Base-by-base conservation (phyloP, 768 basidiomycete species). In the Boletus pseudo-olivaceus region DNA sequence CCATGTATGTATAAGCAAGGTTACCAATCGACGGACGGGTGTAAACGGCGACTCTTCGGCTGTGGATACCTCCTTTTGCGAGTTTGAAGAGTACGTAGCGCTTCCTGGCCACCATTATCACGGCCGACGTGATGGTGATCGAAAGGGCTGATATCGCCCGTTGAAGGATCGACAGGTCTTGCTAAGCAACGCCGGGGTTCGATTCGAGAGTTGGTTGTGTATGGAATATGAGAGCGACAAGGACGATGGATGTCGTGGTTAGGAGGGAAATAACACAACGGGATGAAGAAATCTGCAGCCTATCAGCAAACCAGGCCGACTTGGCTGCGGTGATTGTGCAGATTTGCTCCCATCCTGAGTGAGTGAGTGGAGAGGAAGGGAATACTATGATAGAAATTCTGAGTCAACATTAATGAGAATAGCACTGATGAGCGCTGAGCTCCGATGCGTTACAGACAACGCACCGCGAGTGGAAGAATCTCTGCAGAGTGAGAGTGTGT, bases 21-120 rank as follows among this genome's bases (percentile, higher is more conserved):
- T 34, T 51, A 4, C 45, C 38, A 7, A 57, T 32, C 6, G 51
- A 33, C 7, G 47, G 42, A 17, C 37, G n/a, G n/a, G n/a, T n/a
- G n/a, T n/a, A n/a, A n/a, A n/a, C n/a, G n/a, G n/a, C n/a, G 42
- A 53, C 55, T 26, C 50, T 20, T 43, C 40, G 45, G 26, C 45
- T 57, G 10, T 15, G 49, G 7, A 57, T 34, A 14, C 53, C 32
- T n/a, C 30, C 33, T 27, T 7, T 20, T 1, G 32, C 47, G 44
- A 55, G 32, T 19, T 42, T 38, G 38, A 40, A 37, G 41, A 49
- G 48, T 15, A 56, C 41, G 4, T 56, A 58, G 23, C 46, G 44
- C 26, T 51, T 58, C 15, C 45, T 38, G 4, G 14, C 19, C 14
- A 46, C 45, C 8, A 55, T 38, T 3, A 47, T n/a, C n/a, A n/a